Conservation (phyloP, 108 stramenopile species). For the Nitzschia inconspicua region DNA sequence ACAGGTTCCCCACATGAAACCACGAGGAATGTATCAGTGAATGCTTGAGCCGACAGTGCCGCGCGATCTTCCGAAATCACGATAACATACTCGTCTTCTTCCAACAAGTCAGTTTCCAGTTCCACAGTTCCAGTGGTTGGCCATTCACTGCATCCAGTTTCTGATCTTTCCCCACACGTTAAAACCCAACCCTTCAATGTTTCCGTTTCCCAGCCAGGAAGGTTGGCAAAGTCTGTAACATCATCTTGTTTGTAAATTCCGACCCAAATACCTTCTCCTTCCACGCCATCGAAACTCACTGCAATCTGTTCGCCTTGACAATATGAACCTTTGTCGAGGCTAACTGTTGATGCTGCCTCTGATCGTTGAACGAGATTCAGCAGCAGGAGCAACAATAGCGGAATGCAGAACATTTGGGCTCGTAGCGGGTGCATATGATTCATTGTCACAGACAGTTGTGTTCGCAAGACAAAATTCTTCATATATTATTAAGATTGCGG, state of each 20-base stretch:
- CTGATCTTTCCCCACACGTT: slow-evolving; percentile 5
- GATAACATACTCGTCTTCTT: background rate
- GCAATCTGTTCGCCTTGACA: background rate
- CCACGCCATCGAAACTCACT: background rate
- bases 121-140: background rate
- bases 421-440: no score
- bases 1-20: background rate
- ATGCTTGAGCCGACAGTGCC: background rate
- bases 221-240: background rate
- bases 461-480: no score
- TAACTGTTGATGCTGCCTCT: no score
- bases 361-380: no score
- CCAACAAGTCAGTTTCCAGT: background rate
- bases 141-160: background rate
- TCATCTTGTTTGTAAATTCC: background rate
- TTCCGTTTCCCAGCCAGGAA: background rate
- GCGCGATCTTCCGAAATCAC: slow-evolving; percentile 4
- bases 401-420: no score
- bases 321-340: no score
- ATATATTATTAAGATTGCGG: no score
- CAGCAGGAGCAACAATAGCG: no score
- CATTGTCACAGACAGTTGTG: no score
- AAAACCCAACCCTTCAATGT: background rate
- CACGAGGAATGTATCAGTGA: background rate
- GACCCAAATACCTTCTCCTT: slow-evolving; percentile 6